Evolutionary conservation across 805 yeast species (phyloP), one percentile per base, ranked within the genome.

Genomic region (Wickerhamomyces queroliae): DNA sequence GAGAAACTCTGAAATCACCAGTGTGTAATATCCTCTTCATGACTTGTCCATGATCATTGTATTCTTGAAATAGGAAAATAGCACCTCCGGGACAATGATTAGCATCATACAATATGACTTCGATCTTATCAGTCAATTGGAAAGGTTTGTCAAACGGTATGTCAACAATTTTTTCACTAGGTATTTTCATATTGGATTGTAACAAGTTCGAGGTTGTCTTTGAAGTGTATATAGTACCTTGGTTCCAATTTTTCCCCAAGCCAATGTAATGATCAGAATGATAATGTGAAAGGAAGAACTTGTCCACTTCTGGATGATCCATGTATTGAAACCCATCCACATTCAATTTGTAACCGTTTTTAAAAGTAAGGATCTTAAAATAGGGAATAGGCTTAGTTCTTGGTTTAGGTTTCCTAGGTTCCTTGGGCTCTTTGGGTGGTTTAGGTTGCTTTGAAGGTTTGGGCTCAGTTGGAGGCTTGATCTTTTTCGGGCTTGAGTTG

Each of bases 81-180:
- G 78, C 87, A 3, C 97, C 87, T 2, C 99, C 99, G 1, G 99
- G 99, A 60, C 99, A 93, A 61, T 93, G 99, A 50, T 93, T 91
- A 0, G 98, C 99, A 49, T 86, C 89, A 6, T 83, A 61, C 11
- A 80, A 66, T 0, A 79, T 73, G 0, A 88, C 89, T 26, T 67
- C 67, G 0, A 73, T 64, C 16, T 61, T 62, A 13, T 76, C 70
- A 0, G 62, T 63, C 6, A 73, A 54, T 26, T 62, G 58, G 35
- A 64, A 49, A 15, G 64, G 54, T 36, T 59, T 57, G 27, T 77
- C 62, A 47, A 76, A 61, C 1, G 73, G 72, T 3, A 78, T 46
- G 3, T 55, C 52, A 2, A 65, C 47, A 9, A 80, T 55, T 23
- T 50, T 57, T 4, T 66, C 64, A 1, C 69, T 64, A 35, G 68